Base-by-base conservation (phyloP, 805 yeast species). In the Phaffomyces antillensis region DNA sequence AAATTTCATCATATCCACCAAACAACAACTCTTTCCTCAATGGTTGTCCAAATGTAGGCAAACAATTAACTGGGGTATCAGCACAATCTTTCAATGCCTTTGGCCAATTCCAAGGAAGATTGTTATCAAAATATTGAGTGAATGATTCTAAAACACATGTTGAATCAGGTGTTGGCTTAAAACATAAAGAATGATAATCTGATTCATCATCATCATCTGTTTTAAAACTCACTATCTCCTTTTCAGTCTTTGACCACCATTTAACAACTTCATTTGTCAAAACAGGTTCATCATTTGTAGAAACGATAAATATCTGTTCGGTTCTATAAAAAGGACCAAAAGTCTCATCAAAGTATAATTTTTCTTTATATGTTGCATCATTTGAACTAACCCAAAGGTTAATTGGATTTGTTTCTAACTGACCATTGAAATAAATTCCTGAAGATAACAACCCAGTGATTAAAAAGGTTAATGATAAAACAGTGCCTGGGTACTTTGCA, bases 291-390 rank as follows among this genome's bases (percentile, higher is more conserved):
- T 85, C 71, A 18, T 78, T 78, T 53, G 82, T 82, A 10, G 49
- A 46, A 3, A 81, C 77, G 7, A 91, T 68, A 51, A 86, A 86
- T 0, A 87, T 66, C 63, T 91, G 98, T 56, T 88, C 91, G 5
- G 87, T 78, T 54, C 97, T 72, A 66, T 84, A 93, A 68, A 93
- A 91, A 34, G 95, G 96, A 1, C 97, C 96, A 63, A 91, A 91
- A 49, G 79, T 77, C 18, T 74, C 72, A 60, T 93, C 96, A 59
- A 79, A 91, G 53, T 70, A 80, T 44, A 71, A 66, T 55, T 82
- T 81, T 55, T 91, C 83, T 36, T 74, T 66, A 43, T 72, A 81
- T 12, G 89, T 88, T 4, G 76, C 79, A 10, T 93, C 84, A 18
- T 67, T 58, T 3, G 90, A 81, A 52, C 93, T 83, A 0, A 93